These are phyloP conservation scores for Cardiospermum halicacabum DNA, from an alignment of 345 rosid genomes.

Conservation along the genomic window DNA sequence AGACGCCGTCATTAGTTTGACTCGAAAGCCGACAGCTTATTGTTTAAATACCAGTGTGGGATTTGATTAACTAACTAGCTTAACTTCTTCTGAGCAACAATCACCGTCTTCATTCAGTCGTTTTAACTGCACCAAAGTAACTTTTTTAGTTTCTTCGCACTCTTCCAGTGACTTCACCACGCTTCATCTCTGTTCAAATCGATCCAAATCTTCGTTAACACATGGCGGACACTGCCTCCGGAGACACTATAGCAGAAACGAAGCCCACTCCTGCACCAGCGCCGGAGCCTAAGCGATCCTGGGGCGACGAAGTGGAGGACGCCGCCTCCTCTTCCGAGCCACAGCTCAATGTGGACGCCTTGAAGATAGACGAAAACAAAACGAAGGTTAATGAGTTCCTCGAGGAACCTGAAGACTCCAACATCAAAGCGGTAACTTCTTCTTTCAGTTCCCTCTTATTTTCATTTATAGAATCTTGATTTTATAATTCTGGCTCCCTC, in stretches of 20 bases:
- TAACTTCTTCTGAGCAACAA: not conserved
- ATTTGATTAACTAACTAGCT: not conserved
- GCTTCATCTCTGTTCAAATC: too few species aligned
- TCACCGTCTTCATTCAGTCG: not conserved
- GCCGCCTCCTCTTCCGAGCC: slow-evolving; percentile 23
- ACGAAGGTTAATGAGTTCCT: slow-evolving; percentile 47
- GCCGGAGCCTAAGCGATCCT: slow-evolving; percentile 33
- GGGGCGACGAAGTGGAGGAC: slow-evolving; percentile 67
- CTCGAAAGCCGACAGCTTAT: too few species aligned
- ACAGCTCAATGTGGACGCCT: slow-evolving; percentile 38
- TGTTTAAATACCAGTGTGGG: too few species aligned
- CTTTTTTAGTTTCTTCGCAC: not conserved
- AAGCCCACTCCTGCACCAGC: slow-evolving; percentile 10
- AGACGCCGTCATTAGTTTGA: too few species aligned
- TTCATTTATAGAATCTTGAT: not conserved
- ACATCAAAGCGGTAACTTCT: slow-evolving; percentile 60
- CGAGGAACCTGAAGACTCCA: slow-evolving; percentile 84
- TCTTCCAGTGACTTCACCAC: not conserved
- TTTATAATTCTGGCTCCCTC: not conserved
- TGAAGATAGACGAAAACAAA: slow-evolving; percentile 51
- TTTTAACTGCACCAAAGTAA: not conserved
- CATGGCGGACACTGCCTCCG: slow-evolving; percentile 17
- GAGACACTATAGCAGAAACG: too few species aligned
- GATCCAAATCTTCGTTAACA: not conserved
- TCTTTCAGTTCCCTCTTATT: not conserved